Percentiles rank a stretch among this genome's conserved stretches.
Evolutionary conservation across 345 rosid genomes (phyloP).

Genomic region (Euphorbia lathyris): DNA sequence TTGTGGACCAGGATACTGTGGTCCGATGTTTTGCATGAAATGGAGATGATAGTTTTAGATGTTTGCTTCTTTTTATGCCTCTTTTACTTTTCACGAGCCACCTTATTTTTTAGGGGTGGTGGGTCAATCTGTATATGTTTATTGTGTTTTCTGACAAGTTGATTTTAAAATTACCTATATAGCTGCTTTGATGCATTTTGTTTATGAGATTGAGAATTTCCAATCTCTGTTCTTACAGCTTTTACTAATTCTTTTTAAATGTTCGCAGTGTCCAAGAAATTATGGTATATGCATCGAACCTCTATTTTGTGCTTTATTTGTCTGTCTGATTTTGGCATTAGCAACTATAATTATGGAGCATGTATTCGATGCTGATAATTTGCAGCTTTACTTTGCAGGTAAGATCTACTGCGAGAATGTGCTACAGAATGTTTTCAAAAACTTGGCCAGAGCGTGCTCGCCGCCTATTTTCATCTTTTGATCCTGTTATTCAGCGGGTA

Average conservation of each 20-base stretch:
- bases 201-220: background rate
- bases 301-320: background rate
- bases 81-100: background rate
- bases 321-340: background rate
- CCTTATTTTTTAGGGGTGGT: no score
- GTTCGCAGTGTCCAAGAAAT: background rate
- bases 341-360: background rate
- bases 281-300: background rate
- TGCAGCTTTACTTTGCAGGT: conserved; percentile 55
- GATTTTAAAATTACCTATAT: background rate
- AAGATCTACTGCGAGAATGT: conserved; percentile 92
- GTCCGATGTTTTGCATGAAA: background rate
- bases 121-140: background rate
- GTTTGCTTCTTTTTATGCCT: no score
- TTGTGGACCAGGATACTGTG: background rate
- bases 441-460: conserved; percentile 99
- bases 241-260: background rate
- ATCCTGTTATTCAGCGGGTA: conserved; percentile 98
- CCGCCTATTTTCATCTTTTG: conserved; percentile 85
- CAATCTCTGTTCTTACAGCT: background rate
- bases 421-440: conserved; percentile 96
- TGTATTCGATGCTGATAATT: background rate
- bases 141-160: background rate
- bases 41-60: background rate
- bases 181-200: background rate